Percentiles rank a stretch among this genome's conserved stretches.
Evolutionary conservation across 805 yeast species (phyloP).

Genomic region (Suhomyces kilbournensis): DNA sequence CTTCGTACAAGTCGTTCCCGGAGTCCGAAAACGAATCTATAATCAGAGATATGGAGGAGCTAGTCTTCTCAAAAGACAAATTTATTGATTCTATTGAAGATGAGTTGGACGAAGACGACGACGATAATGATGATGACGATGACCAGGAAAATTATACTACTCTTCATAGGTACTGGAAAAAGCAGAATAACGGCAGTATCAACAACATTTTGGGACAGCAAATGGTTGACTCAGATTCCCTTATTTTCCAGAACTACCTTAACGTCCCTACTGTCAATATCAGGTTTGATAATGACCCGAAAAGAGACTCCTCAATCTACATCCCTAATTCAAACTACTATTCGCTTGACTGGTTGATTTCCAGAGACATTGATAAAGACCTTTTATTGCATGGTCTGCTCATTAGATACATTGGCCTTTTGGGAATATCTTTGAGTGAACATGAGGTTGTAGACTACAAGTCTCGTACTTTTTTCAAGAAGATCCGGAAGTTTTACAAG

Average conservation of each 20-base stretch:
- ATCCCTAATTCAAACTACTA: slow-evolving; percentile 36
- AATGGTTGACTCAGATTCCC: slow-evolving; percentile 22
- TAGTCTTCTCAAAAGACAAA: neutral
- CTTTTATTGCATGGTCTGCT: slow-evolving; percentile 33
- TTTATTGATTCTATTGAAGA: neutral
- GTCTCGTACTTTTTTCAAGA: slow-evolving; percentile 18
- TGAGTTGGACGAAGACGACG: slow-evolving; percentile 6
- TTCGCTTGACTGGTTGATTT: slow-evolving; percentile 29
- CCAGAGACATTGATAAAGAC: slow-evolving; percentile 23
- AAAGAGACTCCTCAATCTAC: slow-evolving; percentile 25
- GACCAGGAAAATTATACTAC: slow-evolving; percentile 21
- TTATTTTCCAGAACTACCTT: slow-evolving; percentile 30
- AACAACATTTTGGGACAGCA: slow-evolving; percentile 30
- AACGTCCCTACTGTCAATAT: slow-evolving; percentile 32
- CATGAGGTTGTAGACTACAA: slow-evolving; percentile 36
- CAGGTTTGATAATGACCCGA: slow-evolving; percentile 29
- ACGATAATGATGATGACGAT: slow-evolving; percentile 15
- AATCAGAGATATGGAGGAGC: neutral
- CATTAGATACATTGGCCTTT: slow-evolving; percentile 34
- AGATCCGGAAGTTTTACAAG: slow-evolving; percentile 16
- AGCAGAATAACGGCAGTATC: slow-evolving; percentile 30
- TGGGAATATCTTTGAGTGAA: slow-evolving; percentile 35
- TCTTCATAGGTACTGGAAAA: slow-evolving; percentile 32
- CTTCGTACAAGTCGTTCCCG: slow-evolving; percentile 17
- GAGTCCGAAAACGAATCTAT: slow-evolving; percentile 5